These are phyloP conservation scores for Podospora conica DNA, from an alignment of 495 filamentous ascomycete genomes.

Conservation along the genomic window DNA sequence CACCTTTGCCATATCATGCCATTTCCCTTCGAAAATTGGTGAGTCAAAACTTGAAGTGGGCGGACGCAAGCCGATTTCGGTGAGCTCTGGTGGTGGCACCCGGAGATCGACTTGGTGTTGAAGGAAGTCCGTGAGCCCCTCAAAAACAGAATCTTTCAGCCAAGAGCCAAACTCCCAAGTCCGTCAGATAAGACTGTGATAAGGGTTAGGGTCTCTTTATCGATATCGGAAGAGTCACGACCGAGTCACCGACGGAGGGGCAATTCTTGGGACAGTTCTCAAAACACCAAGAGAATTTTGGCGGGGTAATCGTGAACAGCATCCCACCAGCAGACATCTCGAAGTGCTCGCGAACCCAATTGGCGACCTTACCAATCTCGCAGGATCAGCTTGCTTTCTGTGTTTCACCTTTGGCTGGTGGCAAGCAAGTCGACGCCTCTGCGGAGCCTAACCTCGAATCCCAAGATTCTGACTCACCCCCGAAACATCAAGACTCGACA, in stretches of 20 bases:
- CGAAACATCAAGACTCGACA: neutral
- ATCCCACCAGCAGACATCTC: neutral
- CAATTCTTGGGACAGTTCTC: conserved; percentile 3
- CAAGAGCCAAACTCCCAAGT: neutral
- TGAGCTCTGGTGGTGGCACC: no score
- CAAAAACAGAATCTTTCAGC: neutral
- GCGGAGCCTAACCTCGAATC: conserved; percentile 2
- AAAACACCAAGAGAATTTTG: conserved; percentile 4
- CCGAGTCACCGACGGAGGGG: neutral
- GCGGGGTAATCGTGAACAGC: conserved; percentile 4
- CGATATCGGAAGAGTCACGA: neutral
- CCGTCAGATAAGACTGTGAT: neutral
- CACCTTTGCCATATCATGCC: neutral
- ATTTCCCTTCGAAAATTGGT: neutral
- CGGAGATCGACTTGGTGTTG: no score
- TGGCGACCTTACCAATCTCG: neutral
- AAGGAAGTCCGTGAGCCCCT: neutral
- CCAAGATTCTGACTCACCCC: conserved; percentile 9
- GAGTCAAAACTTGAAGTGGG: neutral
- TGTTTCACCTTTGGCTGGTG: neutral
- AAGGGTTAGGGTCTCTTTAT: neutral
- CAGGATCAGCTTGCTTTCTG: neutral
- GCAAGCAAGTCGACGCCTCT: neutral
- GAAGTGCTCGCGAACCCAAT: no score
- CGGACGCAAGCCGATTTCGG: no score